These are phyloP conservation scores for Coemansia sp. DNA, from an alignment of 192 early-diverging fungal genomes.

Conservation along the genomic window DNA sequence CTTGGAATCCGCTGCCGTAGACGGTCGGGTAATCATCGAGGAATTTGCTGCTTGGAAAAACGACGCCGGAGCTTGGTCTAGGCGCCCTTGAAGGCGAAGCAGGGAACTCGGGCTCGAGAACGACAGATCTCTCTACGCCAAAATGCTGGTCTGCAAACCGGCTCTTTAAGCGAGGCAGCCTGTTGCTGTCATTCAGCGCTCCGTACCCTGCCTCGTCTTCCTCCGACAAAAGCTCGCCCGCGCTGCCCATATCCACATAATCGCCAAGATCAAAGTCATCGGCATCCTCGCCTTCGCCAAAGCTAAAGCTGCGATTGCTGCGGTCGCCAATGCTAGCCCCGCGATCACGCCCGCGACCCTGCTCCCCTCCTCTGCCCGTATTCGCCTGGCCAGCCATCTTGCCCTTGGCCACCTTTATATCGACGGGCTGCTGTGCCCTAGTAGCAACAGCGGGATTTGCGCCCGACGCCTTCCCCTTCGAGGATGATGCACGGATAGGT, in stretches of 20 bases:
- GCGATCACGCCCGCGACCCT: neutral
- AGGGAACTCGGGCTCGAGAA: constrained; percentile 38
- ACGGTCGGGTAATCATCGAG: neutral
- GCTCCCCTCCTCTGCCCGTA: neutral
- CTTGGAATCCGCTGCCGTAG: neutral
- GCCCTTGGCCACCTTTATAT: constrained; percentile 21
- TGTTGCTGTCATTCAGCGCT: neutral
- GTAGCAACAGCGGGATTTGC: neutral
- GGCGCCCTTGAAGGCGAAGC: neutral
- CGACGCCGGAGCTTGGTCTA: neutral
- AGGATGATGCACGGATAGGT: neutral
- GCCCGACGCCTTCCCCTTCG: constrained; percentile 4
- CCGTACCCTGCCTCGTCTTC: constrained; percentile 8
- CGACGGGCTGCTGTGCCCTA: constrained; percentile 18
- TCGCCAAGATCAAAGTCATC: constrained; percentile 36
- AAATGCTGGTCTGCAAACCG: constrained; percentile 28
- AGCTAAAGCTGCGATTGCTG: constrained; percentile 7
- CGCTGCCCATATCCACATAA: constrained; percentile 39
- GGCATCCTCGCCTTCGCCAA: constrained; percentile 27
- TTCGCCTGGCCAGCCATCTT: neutral
- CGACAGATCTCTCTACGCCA: constrained; percentile 23
- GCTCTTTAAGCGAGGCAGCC: constrained; percentile 18
- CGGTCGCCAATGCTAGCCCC: neutral
- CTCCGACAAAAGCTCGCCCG: constrained; percentile 19
- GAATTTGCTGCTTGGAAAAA: neutral